Percentiles rank a stretch among this genome's conserved stretches.
phyloP scores from a whole-genome alignment of 2,329 filamentous ascomycete species.

The Periconia sp. region DNA sequence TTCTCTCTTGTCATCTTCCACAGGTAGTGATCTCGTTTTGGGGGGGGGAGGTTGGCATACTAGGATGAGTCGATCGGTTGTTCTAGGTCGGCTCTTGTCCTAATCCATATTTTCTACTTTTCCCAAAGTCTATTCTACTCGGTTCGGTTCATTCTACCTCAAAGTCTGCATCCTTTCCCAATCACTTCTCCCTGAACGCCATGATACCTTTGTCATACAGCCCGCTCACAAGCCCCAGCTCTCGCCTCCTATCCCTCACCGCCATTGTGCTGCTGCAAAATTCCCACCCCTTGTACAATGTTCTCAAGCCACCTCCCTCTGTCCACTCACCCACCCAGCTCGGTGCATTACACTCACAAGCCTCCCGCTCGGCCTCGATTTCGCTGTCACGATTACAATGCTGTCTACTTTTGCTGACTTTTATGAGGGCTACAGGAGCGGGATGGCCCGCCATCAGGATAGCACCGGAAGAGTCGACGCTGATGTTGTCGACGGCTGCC shows the following conservation, averaged over 20 bases:
- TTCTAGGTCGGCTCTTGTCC: too few relatives aligned
- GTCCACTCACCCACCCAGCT: constrained; percentile 51
- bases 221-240: constrained; percentile 45
- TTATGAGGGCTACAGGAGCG: constrained; percentile 38
- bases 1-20: too few relatives aligned
- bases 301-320: constrained; percentile 36
- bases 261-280: constrained; percentile 45
- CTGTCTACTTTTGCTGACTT: constrained; percentile 23
- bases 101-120: too few relatives aligned
- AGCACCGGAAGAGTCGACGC: constrained; percentile 43
- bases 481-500: constrained; percentile 49
- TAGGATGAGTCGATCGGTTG: too few relatives aligned
- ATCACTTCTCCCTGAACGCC: constrained; percentile 43
- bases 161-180: too few relatives aligned
- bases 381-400: constrained; percentile 20
- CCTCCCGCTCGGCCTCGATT: constrained; percentile 21
- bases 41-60: too few relatives aligned
- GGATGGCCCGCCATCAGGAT: constrained; percentile 52
- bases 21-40: too few relatives aligned
- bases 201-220: constrained; percentile 51
- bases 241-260: constrained; percentile 45
- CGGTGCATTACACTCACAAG: constrained; percentile 33
- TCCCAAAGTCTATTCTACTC: too few relatives aligned
- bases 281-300: constrained; percentile 46
- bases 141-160: constrained; percentile 7